Percentiles rank a stretch among this genome's conserved stretches.
phyloP scores from a whole-genome alignment of 2,329 filamentous ascomycete species.

The Hymenoscyphus salicellus region DNA sequence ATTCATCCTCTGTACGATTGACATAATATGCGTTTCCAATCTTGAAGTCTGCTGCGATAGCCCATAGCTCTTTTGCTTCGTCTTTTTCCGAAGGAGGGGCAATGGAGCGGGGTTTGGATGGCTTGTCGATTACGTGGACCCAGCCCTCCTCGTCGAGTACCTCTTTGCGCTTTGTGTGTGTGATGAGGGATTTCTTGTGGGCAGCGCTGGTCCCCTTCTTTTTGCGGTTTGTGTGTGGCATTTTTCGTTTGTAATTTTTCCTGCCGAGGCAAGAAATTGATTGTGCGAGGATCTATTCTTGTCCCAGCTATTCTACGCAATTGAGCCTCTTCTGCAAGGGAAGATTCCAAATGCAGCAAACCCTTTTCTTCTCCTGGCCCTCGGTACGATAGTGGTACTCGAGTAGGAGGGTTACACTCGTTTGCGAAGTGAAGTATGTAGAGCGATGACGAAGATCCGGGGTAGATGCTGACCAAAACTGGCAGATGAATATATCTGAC shows the following conservation, averaged over 20 bases:
- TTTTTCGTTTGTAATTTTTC: conserved; percentile 10
- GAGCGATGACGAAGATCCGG: conserved; percentile 5
- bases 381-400: background rate
- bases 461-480: background rate
- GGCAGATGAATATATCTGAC: background rate
- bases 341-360: background rate
- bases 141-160: conserved; percentile 36
- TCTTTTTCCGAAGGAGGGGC: conserved; percentile 18
- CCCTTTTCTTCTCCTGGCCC: background rate
- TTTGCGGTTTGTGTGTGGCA: conserved; percentile 32
- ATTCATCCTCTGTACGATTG: conserved; percentile 30
- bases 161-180: conserved; percentile 32
- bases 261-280: background rate
- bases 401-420: background rate
- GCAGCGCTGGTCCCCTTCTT: conserved; percentile 20
- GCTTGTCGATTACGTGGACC: conserved; percentile 35
- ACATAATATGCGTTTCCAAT: conserved; percentile 31
- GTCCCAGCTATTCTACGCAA: background rate
- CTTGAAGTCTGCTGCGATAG: conserved; percentile 28
- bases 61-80: conserved; percentile 16
- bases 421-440: background rate
- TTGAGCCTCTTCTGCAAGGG: background rate
- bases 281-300: conserved; percentile 3
- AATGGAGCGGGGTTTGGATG: conserved; percentile 10
- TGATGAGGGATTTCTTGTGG: conserved; percentile 17